Percentiles rank a stretch among this genome's conserved stretches.
Evolutionary conservation across 1,139 yeast species (phyloP).

Genomic region (Meyerozyma guilliermondii): DNA sequence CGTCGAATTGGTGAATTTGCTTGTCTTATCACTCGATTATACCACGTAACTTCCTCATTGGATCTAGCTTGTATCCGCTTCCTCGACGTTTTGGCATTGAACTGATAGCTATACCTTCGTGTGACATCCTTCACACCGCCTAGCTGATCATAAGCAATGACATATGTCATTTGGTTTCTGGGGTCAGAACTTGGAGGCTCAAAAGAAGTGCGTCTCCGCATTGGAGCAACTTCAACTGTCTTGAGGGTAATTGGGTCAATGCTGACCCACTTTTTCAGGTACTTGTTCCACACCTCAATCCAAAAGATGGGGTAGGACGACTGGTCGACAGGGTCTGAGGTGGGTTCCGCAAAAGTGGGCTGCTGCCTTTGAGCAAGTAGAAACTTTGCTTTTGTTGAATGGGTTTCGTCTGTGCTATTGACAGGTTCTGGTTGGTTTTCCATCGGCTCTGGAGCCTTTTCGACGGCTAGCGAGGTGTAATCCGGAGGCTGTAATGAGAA

Average conservation of each 20-base stretch:
- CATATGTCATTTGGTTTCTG: constrained; percentile 65
- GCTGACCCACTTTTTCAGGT: constrained; percentile 71
- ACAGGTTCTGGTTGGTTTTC: constrained; percentile 1
- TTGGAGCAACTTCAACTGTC: constrained; percentile 62
- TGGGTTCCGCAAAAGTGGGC: constrained; percentile 6
- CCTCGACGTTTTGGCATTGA: constrained; percentile 69
- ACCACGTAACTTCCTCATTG: constrained; percentile 62
- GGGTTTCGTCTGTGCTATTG: neutral
- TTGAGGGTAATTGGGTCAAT: constrained; percentile 71
- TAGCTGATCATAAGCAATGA: constrained; percentile 63
- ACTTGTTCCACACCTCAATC: constrained; percentile 91
- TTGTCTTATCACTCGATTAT: constrained; percentile 34
- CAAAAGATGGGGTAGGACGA: constrained; percentile 72
- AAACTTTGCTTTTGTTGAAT: constrained; percentile 15
- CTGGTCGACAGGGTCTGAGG: constrained; percentile 16
- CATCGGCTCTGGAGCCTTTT: constrained; percentile 8
- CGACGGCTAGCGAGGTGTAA: constrained; percentile 41
- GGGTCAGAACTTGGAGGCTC: constrained; percentile 71
- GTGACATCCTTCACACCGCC: constrained; percentile 80
- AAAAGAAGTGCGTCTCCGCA: constrained; percentile 51
- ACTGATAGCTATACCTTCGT: constrained; percentile 67
- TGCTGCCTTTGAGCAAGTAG: constrained; percentile 6
- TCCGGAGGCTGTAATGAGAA: constrained; percentile 90
- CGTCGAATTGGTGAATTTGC: constrained; percentile 23
- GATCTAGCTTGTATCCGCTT: constrained; percentile 60